These are phyloP conservation scores for Paecilomyces niveus DNA, from an alignment of 2,329 filamentous ascomycete genomes.

Conservation along the genomic window DNA sequence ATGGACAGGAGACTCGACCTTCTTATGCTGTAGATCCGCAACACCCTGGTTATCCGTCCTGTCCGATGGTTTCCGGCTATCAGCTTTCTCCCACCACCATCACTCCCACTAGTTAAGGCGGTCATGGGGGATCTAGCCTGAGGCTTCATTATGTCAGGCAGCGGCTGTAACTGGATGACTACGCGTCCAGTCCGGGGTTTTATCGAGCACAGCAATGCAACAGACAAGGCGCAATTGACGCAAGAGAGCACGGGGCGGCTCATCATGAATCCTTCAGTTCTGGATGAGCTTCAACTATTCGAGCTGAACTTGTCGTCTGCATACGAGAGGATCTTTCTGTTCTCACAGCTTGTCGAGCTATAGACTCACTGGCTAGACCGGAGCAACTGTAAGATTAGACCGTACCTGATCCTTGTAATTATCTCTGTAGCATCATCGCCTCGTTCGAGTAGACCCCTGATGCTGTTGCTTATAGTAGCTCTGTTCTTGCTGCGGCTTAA, in stretches of 20 bases:
- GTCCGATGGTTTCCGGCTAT: neutral
- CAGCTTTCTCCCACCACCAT: neutral
- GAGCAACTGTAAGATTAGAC: neutral
- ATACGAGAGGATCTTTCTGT: neutral
- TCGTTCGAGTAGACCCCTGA: neutral
- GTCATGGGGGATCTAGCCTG: neutral
- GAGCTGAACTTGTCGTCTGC: too few species aligned
- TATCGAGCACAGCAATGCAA: neutral
- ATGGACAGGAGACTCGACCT: neutral
- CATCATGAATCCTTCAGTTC: neutral
- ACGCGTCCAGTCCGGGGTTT: neutral
- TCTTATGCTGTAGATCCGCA: neutral
- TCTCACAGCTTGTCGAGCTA: neutral
- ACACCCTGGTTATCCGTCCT: neutral
- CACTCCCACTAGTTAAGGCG: neutral
- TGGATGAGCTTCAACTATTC: neutral
- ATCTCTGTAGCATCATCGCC: too few species aligned
- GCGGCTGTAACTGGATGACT: neutral
- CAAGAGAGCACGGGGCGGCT: neutral
- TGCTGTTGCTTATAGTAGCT: neutral
- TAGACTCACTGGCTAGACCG: neutral
- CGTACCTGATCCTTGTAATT: neutral
- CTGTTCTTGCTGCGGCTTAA: neutral
- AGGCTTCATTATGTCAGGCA: neutral
- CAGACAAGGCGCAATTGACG: neutral